Evolutionary conservation across 2,329 filamentous ascomycete genomes (phyloP).

Genomic region (Madurella fahalii): DNA sequence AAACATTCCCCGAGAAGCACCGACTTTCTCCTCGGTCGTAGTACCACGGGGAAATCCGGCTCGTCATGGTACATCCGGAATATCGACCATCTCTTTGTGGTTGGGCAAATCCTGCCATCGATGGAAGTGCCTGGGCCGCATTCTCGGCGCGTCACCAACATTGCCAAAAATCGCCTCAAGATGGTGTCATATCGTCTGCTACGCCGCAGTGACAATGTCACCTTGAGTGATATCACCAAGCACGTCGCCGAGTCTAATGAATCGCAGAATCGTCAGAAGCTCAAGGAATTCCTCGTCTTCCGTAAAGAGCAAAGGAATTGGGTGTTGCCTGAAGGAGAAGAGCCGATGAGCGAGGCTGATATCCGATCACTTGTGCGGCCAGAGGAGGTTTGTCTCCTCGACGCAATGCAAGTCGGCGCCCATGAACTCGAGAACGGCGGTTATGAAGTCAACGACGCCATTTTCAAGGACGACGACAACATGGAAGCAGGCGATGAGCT

Average conservation of each 20-base stretch:
- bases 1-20: conserved; percentile 71
- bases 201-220: conserved; percentile 67
- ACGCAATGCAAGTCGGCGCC: conserved; percentile 94
- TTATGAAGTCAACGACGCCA: conserved; percentile 63
- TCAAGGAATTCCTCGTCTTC: conserved; percentile 93
- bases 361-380: conserved; percentile 89
- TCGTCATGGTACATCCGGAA: conserved; percentile 79
- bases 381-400: conserved; percentile 89
- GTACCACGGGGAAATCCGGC: conserved; percentile 72
- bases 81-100: conserved; percentile 85
- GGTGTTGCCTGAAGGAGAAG: conserved; percentile 69
- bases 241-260: conserved; percentile 93
- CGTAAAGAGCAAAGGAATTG: conserved; percentile 85
- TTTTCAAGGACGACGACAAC: conserved; percentile 60
- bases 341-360: conserved; percentile 72
- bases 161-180: conserved; percentile 93
- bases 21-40: conserved; percentile 85
- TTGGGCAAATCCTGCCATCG: conserved; percentile 89
- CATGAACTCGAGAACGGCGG: conserved; percentile 89
- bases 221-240: conserved; percentile 79
- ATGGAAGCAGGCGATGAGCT: conserved; percentile 59
- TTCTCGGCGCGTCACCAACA: conserved; percentile 90
- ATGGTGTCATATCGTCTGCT: conserved; percentile 93
- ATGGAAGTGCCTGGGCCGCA: conserved; percentile 91
- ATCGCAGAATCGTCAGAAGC: conserved; percentile 91